Percentiles rank a stretch among this genome's conserved stretches.
phyloP scores from a whole-genome alignment of 768 basidiomycete species.

The Tylopilus felleus region DNA sequence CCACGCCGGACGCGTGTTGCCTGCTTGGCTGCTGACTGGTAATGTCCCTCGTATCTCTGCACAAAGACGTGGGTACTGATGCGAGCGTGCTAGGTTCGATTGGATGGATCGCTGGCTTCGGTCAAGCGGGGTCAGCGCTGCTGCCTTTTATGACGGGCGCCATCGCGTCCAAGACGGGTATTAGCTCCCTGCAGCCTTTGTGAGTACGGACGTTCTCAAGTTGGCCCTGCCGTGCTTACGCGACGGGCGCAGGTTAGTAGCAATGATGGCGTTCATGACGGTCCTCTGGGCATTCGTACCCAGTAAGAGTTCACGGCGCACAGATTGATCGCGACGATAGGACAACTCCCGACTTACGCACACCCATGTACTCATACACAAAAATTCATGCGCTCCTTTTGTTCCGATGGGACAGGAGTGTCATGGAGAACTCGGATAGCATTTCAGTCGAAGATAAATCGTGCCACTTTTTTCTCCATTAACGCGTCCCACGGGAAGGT shows the following conservation, averaged over 20 bases:
- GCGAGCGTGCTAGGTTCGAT: constrained; percentile 41
- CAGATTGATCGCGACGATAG: constrained; percentile 10
- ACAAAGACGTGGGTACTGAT: not conserved
- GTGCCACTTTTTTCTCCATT: too few relatives aligned
- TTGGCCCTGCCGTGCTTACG: not conserved
- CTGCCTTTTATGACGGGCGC: constrained; percentile 73
- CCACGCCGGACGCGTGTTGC: constrained; percentile 63
- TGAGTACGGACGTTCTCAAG: constrained; percentile 7
- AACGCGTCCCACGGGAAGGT: too few relatives aligned
- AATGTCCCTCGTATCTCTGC: not conserved
- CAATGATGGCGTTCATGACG: constrained; percentile 43
- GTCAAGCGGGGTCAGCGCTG: constrained; percentile 68
- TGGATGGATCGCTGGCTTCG: constrained; percentile 66
- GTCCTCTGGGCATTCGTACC: constrained; percentile 43
- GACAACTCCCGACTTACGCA: not conserved
- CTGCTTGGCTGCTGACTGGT: constrained; percentile 63
- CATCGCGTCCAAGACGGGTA: constrained; percentile 58
- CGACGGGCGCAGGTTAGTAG: constrained; percentile 23
- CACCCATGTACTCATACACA: too few relatives aligned
- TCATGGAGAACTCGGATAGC: too few relatives aligned
- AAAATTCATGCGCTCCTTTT: too few relatives aligned
- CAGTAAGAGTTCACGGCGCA: constrained; percentile 19
- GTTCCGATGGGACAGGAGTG: too few relatives aligned
- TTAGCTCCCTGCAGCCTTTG: constrained; percentile 38
- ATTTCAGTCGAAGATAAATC: too few relatives aligned